A percentile compares a stretch with the other conserved stretches of the same genome.
Conservation (phyloP, 805 yeast species). For the Kregervanrija delftensis region DNA sequence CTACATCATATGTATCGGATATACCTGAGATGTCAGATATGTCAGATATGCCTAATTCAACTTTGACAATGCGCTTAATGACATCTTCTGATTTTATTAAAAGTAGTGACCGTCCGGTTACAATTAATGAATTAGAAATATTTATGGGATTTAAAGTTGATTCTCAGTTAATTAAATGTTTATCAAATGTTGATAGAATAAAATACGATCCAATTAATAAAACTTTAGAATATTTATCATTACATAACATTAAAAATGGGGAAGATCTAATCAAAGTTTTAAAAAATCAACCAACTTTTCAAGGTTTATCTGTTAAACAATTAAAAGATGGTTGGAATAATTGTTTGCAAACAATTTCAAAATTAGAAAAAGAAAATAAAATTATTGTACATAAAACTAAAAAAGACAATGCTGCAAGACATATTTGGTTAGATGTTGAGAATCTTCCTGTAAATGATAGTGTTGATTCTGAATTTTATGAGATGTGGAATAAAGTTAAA, state of each 20-base stretch:
- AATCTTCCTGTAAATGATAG: conserved; percentile 46
- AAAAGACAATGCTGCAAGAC: conserved; percentile 89
- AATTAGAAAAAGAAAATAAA: conserved; percentile 69
- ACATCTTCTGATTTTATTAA: conserved; percentile 90
- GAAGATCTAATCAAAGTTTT: conserved; percentile 71
- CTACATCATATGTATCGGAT: too few relatives aligned
- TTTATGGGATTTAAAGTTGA: conserved; percentile 60
- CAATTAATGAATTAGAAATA: conserved; percentile 55
- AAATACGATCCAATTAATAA: conserved; percentile 52
- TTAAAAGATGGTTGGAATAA: conserved; percentile 92
- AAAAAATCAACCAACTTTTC: conserved; percentile 76
- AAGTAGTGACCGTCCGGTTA: conserved; percentile 59
- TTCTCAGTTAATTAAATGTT: conserved; percentile 57
- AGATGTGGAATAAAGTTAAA: conserved; percentile 71
- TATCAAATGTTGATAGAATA: conserved; percentile 73
- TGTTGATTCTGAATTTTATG: conserved; percentile 76
- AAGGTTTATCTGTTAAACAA: conserved; percentile 74
- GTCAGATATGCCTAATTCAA: neutral
- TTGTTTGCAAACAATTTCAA: conserved; percentile 70
- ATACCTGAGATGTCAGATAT: neutral
- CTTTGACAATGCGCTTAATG: conserved; percentile 68
- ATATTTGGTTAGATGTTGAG: conserved; percentile 79
- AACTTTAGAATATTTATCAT: conserved; percentile 80
- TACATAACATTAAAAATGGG: conserved; percentile 78
- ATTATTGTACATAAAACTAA: conserved; percentile 82